phyloP scores from a whole-genome alignment of 768 basidiomycete species.

The Russula dissimulans region DNA sequence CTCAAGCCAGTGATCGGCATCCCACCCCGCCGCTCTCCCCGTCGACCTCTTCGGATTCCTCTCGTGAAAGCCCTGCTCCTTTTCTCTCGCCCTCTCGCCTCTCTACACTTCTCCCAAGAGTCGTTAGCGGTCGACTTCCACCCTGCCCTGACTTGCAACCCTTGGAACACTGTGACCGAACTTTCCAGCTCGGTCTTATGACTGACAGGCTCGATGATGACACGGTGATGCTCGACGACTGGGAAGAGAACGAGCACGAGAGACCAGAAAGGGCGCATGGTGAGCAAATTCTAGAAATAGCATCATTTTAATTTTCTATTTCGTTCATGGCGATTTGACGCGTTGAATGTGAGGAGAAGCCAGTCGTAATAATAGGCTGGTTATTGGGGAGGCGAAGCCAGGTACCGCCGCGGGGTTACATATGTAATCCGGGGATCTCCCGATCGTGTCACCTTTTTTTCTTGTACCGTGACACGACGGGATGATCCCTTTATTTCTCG shows the following conservation, averaged over 20 bases:
- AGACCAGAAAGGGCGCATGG: not conserved
- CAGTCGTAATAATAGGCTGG: not conserved
- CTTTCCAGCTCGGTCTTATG: not conserved
- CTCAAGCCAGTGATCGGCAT: not conserved
- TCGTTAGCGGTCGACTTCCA: not conserved
- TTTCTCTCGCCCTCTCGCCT: slow-evolving; percentile 9
- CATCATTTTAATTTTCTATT: not conserved
- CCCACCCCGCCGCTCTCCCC: slow-evolving; percentile 17
- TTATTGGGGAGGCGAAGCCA: not conserved
- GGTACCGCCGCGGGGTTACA: slow-evolving; percentile 2
- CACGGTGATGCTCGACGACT: slow-evolving; percentile 13
- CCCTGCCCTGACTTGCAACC: not conserved
- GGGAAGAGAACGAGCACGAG: slow-evolving; percentile 6
- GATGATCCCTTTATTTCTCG: slow-evolving; percentile 2
- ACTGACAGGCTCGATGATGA: slow-evolving; percentile 10
- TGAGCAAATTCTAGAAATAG: slow-evolving; percentile 3
- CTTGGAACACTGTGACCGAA: not conserved
- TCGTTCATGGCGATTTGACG: not conserved
- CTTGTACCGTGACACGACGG: not conserved
- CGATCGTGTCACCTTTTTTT: not conserved
- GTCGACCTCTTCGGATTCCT: slow-evolving; percentile 8
- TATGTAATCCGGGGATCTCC: slow-evolving; percentile 16
- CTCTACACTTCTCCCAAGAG: not conserved
- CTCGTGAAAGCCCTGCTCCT: slow-evolving; percentile 4
- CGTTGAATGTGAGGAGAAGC: not conserved